Base-by-base conservation (phyloP, 108 stramenopile species). In the Licmophora abbreviata region DNA sequence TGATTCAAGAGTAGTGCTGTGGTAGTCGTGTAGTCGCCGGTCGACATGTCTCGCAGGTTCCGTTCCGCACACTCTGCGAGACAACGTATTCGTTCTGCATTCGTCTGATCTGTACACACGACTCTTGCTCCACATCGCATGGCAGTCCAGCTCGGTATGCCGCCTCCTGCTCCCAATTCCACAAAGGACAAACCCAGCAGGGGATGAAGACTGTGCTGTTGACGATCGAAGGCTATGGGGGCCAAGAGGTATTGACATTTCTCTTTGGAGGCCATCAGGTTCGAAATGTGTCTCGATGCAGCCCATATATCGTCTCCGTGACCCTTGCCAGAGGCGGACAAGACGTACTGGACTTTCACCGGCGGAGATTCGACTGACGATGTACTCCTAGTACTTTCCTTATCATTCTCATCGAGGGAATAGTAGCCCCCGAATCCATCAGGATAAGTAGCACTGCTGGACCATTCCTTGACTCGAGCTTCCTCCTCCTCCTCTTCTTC, bases 91-190 rank as follows among this genome's bases (percentile, higher is more conserved):
- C 73, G 57, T 54, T 74, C 47, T 6, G 73, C 36, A 22, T 55
- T 43, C n/a, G 18, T 23, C 33, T 66, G 60, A 51, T 75, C 74
- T 1, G 74, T 75, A 37, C 74, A 73, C n/a, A 69, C 64, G 4
- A 56, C 68, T 36, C 44, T 52, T 0, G 74, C 74, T 18, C 68
- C 74, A 49, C 74, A 71, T 45, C 51, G 41, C 66, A 71, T 57
- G 53, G 74, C 69, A 11, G 59, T 58, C 66, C 63, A 68, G 33
- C 55, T 58, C 0, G 74, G 74, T 14, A 76, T 43, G 5, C 64
- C 74, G 11, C 49, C 68, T 6, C 68, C 74, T 0, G 74, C 74
- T 27, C 74, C 74, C 14, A 75, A 41, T 58, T 75, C 74, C 30
- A 69, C 26, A 44, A 75, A 45, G 20, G 15, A 24, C 5, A 44